phyloP scores from a whole-genome alignment of 768 basidiomycete species.

The Galerina sulciceps region DNA sequence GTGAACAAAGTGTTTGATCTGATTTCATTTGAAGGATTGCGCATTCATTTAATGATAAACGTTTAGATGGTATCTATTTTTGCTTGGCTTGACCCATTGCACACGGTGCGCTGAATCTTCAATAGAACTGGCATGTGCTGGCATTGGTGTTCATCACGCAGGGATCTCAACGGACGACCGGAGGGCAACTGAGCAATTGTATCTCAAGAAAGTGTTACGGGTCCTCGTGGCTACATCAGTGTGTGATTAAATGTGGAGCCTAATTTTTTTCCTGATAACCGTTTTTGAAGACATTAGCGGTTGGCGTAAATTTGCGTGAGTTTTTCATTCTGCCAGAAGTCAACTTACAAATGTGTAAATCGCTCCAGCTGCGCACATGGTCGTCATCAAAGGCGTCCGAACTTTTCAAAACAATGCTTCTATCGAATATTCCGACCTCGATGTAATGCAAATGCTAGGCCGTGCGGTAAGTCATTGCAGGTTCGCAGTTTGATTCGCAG shows the following conservation, averaged over 20 bases:
- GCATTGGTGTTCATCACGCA: constrained; percentile 93
- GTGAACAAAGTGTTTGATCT: not conserved
- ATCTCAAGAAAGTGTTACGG: constrained; percentile 61
- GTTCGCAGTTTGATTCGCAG: not conserved
- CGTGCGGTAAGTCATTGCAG: constrained; percentile 66
- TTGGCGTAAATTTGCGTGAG: constrained; percentile 94
- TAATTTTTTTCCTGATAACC: not conserved
- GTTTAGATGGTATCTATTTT: constrained; percentile 53
- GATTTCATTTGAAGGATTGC: constrained; percentile 47
- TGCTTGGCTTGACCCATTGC: not conserved
- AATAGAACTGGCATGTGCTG: constrained; percentile 65
- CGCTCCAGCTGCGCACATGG: constrained; percentile 82
- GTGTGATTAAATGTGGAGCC: constrained; percentile 24
- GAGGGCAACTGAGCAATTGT: constrained; percentile 73
- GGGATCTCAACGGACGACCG: constrained; percentile 80
- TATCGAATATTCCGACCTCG: constrained; percentile 88
- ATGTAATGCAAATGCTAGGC: constrained; percentile 96
- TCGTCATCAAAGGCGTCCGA: constrained; percentile 91
- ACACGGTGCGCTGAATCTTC: not conserved
- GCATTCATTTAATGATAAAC: constrained; percentile 67
- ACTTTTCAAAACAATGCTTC: constrained; percentile 71
- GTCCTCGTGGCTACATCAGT: constrained; percentile 87
- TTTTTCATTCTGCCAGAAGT: constrained; percentile 10
- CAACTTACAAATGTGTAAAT: not conserved
- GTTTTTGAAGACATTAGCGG: constrained; percentile 78